Evolutionary conservation across 345 rosid species (phyloP).

Genomic region (Dimocarpus longan): DNA sequence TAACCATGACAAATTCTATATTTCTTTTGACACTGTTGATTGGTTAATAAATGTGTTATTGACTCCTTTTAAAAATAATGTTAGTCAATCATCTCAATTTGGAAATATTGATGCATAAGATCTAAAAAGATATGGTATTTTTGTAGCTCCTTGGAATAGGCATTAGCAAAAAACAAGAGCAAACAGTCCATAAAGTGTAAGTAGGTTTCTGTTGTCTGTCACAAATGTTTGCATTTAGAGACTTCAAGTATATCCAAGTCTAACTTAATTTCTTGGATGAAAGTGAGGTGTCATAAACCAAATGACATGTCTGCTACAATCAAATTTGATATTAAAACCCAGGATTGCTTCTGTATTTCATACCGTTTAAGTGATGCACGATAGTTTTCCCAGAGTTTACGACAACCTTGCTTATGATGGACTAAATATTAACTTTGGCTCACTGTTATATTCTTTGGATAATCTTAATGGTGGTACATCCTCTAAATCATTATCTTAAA

Average conservation of each 20-base stretch:
- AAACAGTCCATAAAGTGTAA: neutral
- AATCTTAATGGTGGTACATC: neutral
- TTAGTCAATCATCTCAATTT: neutral
- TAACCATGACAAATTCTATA: neutral
- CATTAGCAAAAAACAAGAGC: neutral
- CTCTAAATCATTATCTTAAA: neutral
- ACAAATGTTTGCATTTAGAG: neutral
- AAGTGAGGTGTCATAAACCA: neutral
- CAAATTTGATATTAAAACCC: neutral
- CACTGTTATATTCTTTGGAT: neutral
- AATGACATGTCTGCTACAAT: conserved; percentile 1
- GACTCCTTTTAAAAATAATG: neutral
- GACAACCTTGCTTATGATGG: neutral
- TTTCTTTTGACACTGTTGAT: conserved; percentile 2
- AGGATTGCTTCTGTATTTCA: conserved; percentile 9
- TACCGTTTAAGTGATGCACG: neutral
- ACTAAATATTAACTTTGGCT: neutral
- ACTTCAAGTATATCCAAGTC: neutral
- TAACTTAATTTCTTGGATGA: neutral
- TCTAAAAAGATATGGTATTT: neutral
- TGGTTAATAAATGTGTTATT: neutral
- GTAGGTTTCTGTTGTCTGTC: neutral
- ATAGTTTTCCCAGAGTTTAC: no score
- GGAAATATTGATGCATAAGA: neutral
- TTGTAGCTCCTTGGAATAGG: neutral